Base-by-base conservation (phyloP, 208 protist species). In the Trypanosoma melophagium region DNA sequence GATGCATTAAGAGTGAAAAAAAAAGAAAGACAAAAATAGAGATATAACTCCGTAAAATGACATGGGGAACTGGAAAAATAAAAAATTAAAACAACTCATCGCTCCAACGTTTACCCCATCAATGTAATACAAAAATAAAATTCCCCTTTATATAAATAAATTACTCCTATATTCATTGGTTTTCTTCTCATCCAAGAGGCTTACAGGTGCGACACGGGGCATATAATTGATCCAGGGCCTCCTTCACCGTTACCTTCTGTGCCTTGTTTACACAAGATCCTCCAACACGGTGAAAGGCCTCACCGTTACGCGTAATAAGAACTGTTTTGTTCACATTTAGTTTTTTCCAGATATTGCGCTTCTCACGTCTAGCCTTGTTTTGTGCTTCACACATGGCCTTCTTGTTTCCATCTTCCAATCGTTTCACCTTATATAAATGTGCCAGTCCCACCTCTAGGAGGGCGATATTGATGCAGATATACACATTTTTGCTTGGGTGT, bases 171-270 rank as follows among this genome's bases (percentile, higher is more conserved):
- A 61, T 17, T 10, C 53, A 14, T 22, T 61, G 4, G 57, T 22
- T 22, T 61, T 45, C 25, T 17, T 17, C 65, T 55, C 19, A 21
- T 22, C 12, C 22, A 0, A 19, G 22, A 66, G 70, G 66, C 8
- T 87, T 69, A 63, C 84, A 90, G 25, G 66, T 66, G 19, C 74
- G 74, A 55, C 84, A 90, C 13, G 84, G 79, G 19, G 71, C 80
- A 49, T 69, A 67, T 19, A 77, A 77, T 25, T 75, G 55, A 42
- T 79, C 54, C 24, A 83, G 52, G 19, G 81, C 84, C 41, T 80
- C 64, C 24, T 12, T 59, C 8, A 79, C 24, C 12, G 44, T 54
- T 13, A 74, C 31, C 41, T 42, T 50, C 1, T 66, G 71, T 42
- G 60, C 52, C 14, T 69, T 66, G 21, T 66, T 38, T 28, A 81